Percentiles rank a stretch among this genome's conserved stretches.
These are phyloP conservation scores for Patellaria atrata DNA, from an alignment of 495 filamentous ascomycete genomes.

Conservation along the genomic window DNA sequence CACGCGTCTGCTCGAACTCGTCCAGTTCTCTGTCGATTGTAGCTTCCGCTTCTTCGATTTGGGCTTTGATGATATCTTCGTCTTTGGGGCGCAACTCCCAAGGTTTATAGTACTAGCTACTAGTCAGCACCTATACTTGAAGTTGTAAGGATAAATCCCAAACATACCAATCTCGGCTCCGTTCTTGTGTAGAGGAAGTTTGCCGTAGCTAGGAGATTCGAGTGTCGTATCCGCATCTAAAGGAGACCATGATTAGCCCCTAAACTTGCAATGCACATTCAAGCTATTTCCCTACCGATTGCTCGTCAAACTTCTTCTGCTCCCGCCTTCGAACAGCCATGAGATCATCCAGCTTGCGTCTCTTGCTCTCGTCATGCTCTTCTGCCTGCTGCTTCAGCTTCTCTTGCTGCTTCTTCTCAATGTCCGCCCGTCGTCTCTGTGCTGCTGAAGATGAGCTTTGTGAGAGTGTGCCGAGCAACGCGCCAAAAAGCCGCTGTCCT, in stretches of 20 bases:
- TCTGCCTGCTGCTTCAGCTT: slow-evolving; percentile 62
- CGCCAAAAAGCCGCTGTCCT: slow-evolving; percentile 80
- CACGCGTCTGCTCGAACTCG: slow-evolving; percentile 33
- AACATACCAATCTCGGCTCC: slow-evolving; percentile 63
- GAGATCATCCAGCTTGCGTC: slow-evolving; percentile 47
- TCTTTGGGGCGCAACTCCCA: slow-evolving; percentile 58
- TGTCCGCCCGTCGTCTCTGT: slow-evolving; percentile 69
- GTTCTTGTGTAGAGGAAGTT: slow-evolving; percentile 59
- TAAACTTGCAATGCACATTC: slow-evolving; percentile 14
- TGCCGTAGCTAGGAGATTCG: slow-evolving; percentile 55
- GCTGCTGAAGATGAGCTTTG: slow-evolving; percentile 54
- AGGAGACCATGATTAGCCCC: slow-evolving; percentile 18
- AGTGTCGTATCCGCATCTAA: slow-evolving; percentile 71
- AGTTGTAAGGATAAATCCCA: slow-evolving; percentile 1
- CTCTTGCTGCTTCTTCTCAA: slow-evolving; percentile 79
- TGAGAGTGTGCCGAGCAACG: slow-evolving; percentile 72
- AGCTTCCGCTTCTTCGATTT: slow-evolving; percentile 42
- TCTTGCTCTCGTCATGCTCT: slow-evolving; percentile 53
- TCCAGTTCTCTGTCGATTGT: slow-evolving; percentile 36
- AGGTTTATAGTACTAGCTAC: slow-evolving; percentile 67
- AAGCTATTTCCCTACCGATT: slow-evolving; percentile 68
- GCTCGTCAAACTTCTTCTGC: slow-evolving; percentile 63
- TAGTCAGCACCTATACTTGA: slow-evolving; percentile 3
- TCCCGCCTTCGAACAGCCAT: slow-evolving; percentile 45
- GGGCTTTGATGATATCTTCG: slow-evolving; percentile 44